phyloP scores from a whole-genome alignment of 2,329 filamentous ascomycete species.

The Fusarium acutatum region DNA sequence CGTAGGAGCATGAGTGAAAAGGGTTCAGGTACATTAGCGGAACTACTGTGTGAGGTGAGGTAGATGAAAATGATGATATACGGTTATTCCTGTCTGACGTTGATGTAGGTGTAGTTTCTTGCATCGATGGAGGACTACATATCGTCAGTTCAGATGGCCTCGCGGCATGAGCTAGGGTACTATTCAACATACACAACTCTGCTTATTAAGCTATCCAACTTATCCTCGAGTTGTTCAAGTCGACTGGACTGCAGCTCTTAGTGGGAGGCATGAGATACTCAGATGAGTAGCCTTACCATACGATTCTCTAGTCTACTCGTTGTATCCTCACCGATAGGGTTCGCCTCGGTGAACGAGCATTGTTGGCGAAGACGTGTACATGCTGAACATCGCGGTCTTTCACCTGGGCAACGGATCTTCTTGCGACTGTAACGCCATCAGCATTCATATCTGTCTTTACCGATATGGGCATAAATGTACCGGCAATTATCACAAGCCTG shows the following conservation, averaged over 20 bases:
- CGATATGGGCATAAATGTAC: not conserved
- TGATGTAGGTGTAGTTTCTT: slow-evolving; percentile 1
- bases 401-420: slow-evolving; percentile 27
- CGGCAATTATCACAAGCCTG: slow-evolving; percentile 26
- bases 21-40: too few relatives aligned
- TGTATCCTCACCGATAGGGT: not conserved
- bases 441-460: not conserved
- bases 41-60: not conserved
- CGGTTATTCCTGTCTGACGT: not conserved
- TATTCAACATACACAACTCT: slow-evolving; percentile 1
- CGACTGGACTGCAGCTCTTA: slow-evolving; percentile 7
- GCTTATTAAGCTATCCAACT: slow-evolving; percentile 19
- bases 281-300: not conserved
- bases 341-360: not conserved
- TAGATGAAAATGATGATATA: not conserved
- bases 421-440: not conserved
- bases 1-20: too few relatives aligned
- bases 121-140: not conserved
- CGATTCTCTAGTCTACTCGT: not conserved
- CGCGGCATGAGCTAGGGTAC: fast-evolving
- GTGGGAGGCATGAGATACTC: fast-evolving
- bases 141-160: fast-evolving
- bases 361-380: slow-evolving; percentile 12
- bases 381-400: slow-evolving; percentile 24
- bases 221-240: slow-evolving; percentile 22